Evolutionary conservation across 495 filamentous ascomycete genomes (phyloP).

Genomic region (Wilcoxina mikolae): DNA sequence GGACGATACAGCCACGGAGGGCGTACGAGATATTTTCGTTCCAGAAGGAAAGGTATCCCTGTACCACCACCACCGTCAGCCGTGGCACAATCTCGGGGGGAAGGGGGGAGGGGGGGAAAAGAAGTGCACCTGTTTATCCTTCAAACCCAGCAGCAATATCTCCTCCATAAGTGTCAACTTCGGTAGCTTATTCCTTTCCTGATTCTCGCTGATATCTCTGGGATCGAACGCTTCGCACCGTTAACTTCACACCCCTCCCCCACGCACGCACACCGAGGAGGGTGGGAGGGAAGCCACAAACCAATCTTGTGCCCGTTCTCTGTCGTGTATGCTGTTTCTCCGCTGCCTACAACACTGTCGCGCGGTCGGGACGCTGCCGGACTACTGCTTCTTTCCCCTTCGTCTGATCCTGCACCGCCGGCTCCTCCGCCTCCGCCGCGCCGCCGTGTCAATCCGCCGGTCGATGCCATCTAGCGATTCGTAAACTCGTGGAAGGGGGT

Average conservation of each 20-base stretch:
- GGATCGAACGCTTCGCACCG: slow-evolving; percentile 62
- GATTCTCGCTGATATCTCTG: slow-evolving; percentile 89
- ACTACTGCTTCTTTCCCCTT: slow-evolving; percentile 48
- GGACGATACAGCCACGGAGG: slow-evolving; percentile 90
- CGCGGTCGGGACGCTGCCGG: slow-evolving; percentile 49
- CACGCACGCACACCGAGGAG: background rate
- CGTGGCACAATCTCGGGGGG: background rate
- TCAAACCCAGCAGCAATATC: slow-evolving; percentile 80
- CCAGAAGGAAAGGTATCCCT: slow-evolving; percentile 99
- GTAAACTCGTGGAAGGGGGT: slow-evolving; percentile 8
- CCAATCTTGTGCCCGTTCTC: slow-evolving; percentile 94
- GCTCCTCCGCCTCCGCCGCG: slow-evolving; percentile 51
- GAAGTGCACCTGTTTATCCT: slow-evolving; percentile 82
- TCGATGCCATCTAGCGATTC: slow-evolving; percentile 43
- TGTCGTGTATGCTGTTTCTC: slow-evolving; percentile 75
- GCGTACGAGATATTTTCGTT: slow-evolving; percentile 99
- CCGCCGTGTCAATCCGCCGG: slow-evolving; percentile 59
- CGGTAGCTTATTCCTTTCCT: slow-evolving; percentile 91
- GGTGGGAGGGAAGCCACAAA: slow-evolving; percentile 3
- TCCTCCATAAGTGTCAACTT: slow-evolving; percentile 99
- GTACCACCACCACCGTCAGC: slow-evolving; percentile 10
- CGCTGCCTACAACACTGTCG: slow-evolving; percentile 39
- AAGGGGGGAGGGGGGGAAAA: background rate
- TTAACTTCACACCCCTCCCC: background rate
- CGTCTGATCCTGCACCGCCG: slow-evolving; percentile 37